Conservation (phyloP, 1,284 basidiomycete genomes). For the Sanghuangporus sanghuang region DNA sequence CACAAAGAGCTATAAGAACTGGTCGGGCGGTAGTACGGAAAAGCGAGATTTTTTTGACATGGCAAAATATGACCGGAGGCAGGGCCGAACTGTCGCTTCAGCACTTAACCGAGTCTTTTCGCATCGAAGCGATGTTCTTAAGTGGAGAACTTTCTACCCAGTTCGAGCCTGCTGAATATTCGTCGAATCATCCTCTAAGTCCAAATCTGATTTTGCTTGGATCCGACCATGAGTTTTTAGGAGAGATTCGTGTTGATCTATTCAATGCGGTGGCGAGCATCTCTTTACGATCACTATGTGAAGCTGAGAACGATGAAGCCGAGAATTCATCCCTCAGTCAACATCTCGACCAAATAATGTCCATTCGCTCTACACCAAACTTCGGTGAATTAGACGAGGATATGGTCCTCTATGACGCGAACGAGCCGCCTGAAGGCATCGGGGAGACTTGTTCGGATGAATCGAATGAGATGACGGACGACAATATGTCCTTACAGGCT, state of each 20-base stretch:
- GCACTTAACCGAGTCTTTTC: background rate
- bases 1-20: background rate
- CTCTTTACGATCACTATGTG: background rate
- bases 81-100: background rate
- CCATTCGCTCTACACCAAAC: background rate
- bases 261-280: background rate
- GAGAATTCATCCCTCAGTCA: background rate
- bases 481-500: no score
- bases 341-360: background rate
- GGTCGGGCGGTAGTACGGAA: background rate
- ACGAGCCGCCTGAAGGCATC: background rate
- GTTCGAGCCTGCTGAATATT: background rate
- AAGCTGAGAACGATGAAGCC: background rate
- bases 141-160: background rate
- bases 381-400: background rate
- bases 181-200: background rate
- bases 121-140: background rate
- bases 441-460: background rate
- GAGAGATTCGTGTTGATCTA: background rate
- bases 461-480: background rate
- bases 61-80: background rate
- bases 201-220: conserved; percentile 1
- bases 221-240: background rate
- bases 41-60: background rate
- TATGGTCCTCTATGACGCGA: background rate